phyloP scores from a whole-genome alignment of 176 grass and related monocot species.

The Miscanthus lutarioriparius region DNA sequence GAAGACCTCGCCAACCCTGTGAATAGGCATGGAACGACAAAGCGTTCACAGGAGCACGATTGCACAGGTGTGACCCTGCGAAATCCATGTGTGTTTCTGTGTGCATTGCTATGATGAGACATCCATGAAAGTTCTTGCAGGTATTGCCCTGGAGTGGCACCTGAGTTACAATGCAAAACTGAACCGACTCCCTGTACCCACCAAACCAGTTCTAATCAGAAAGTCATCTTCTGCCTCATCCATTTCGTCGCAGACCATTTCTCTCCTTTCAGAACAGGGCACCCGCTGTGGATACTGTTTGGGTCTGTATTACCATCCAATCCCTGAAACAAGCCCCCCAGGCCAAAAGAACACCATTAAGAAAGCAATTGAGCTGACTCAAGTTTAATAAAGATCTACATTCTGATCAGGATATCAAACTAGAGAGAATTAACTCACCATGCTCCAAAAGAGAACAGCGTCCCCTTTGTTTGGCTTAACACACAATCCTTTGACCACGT shows the following conservation, averaged over 20 bases:
- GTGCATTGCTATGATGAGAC: too few species aligned
- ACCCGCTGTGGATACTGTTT: slow-evolving; percentile 82
- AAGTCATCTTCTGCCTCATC: slow-evolving; percentile 82
- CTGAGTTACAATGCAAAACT: too few species aligned
- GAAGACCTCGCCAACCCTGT: too few species aligned
- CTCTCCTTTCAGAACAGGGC: slow-evolving; percentile 82
- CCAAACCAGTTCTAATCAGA: slow-evolving; percentile 36
- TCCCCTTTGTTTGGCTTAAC: slow-evolving; percentile 97
- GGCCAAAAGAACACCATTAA: too few species aligned
- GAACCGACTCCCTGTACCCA: not conserved
- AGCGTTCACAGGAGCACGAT: too few species aligned
- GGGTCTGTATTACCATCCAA: slow-evolving; percentile 67
- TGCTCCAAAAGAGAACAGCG: slow-evolving; percentile 94
- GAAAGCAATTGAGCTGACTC: too few species aligned
- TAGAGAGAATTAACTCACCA: slow-evolving; percentile 43
- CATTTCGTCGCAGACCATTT: slow-evolving; percentile 99
- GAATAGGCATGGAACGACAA: too few species aligned
- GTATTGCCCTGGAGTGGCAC: too few species aligned
- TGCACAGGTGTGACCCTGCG: too few species aligned
- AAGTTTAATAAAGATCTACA: too few species aligned
- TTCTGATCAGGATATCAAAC: not conserved
- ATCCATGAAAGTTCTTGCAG: too few species aligned
- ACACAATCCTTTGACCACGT: slow-evolving; percentile 60
- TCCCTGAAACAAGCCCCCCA: slow-evolving; percentile 43
- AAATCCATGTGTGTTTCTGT: too few species aligned